Evolutionary conservation across 192 early-diverging fungal species (phyloP), one percentile per base, ranked within the genome.

Genomic region (Linnemannia zychae): DNA sequence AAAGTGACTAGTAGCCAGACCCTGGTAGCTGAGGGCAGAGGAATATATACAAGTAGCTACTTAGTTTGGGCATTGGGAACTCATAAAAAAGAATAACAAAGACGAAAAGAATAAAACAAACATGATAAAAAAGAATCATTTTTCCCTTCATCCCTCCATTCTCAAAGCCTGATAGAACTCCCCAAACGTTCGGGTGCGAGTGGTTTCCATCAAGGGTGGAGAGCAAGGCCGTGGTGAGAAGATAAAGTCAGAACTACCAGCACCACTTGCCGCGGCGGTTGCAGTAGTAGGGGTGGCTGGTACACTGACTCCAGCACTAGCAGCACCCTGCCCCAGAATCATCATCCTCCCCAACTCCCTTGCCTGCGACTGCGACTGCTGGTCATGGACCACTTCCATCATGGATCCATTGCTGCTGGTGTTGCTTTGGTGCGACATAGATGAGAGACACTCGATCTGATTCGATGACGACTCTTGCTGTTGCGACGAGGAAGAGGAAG

Each of bases 181-280:
- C 28, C 76, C 81, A 78, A 83, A 78, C 18, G 60, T 67, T n/a
- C 71, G 34, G 15, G 70, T 31, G 28, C 40, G 40, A 6, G 57
- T 33, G 3, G 24, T 77, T 31, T 82, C 75, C 31, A 71, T 36
- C n/a, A 78, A 12, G 7, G 72, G 72, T 38, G 82, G 82, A 4
- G 82, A 78, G n/a, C 38, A 75, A 24, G 82, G 76, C 13, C 82
- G 31, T 16, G 82, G 82, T 36, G 82, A 84, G 74, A 84, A 84
- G 46, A 84, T 74, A 28, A 74, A 78, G 40, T 84, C 82, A 31
- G 69, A 66, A 1, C 52, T n/a, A 24, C n/a, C 52, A 53, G 46
- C 57, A 11, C 44, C 31, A 4, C 7, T n/a, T 37, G 13, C 47
- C 28, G 44, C 48, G 31, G 44, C 22, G 31, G 71, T 31, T 3